Base-by-base conservation (phyloP, 805 yeast species). In the Candida nonsorbophila region DNA sequence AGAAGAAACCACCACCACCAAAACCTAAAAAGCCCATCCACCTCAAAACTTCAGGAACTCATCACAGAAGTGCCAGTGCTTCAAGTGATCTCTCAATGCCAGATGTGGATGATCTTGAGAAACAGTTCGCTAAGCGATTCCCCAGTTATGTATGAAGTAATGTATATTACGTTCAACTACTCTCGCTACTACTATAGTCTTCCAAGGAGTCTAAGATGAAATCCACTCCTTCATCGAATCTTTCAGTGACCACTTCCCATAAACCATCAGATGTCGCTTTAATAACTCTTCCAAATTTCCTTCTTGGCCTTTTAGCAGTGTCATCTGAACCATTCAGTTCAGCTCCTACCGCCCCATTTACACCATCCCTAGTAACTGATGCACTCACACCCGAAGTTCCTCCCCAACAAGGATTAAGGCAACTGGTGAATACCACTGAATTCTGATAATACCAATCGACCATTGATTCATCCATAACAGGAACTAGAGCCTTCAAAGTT, bases 381-480 rank as follows among this genome's bases (percentile, higher is more conserved):
- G 48, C 45, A 20, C 41, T 44, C 18, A 60, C 55, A 14, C 27
- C 17, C 12, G 26, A 25, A 5, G 22, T 20, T 20, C 30, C 34
- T n/a, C 36, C 37, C 97, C 97, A 90, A 41, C 92, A 82, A 5
- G 82, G 66, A 53, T 92, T 94, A 34, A 69, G 70, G 30, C 67
- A 60, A 28, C 85, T 69, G 3, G 96, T 76, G 55, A 87, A 88
- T 1, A 90, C 74, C 16, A 90, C 70, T 2, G 96, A 85, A 45
- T 84, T 82, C 40, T 79, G 77, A 60, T 77, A 87, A 55, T 78
- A 92, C 96, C 97, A 88, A 48, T 88, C 96, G 11, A 84, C 73
- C 59, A 88, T 72, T 6, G 82, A 75, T 54, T 92, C 97, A 53
- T 90, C 97, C 46, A 87, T 77, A 14, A 85, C 71, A 4, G 96